These are phyloP conservation scores for Kewa caespitosa DNA, from an alignment of 179 eudicot genomes.

Conservation along the genomic window DNA sequence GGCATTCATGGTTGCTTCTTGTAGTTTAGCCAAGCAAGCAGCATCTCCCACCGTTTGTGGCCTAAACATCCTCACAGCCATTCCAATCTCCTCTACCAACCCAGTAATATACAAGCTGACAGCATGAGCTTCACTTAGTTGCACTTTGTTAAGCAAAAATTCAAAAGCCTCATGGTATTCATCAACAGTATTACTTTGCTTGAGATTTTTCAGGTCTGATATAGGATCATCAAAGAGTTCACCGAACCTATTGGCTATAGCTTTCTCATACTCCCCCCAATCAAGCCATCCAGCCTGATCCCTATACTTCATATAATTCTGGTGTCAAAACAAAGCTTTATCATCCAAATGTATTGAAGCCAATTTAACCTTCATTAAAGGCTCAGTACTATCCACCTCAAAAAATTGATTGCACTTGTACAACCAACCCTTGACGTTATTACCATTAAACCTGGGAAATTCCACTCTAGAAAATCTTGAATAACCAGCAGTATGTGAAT, in stretches of 20 bases:
- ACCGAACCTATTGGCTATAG: neutral
- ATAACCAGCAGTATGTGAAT: no score
- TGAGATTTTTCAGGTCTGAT: neutral
- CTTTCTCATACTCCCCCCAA: neutral
- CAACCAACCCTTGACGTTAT: slow-evolving; percentile 2
- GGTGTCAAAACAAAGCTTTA: no score
- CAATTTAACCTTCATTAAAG: neutral
- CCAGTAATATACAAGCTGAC: neutral
- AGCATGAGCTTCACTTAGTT: neutral
- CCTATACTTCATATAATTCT: neutral
- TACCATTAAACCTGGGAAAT: slow-evolving; percentile 1
- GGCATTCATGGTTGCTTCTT: neutral
- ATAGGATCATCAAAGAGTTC: slow-evolving; percentile 7
- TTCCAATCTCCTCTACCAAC: neutral
- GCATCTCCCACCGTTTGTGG: neutral
- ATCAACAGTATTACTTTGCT: neutral
- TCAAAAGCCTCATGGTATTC: slow-evolving; percentile 14
- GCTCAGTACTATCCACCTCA: neutral
- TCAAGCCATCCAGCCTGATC: neutral
- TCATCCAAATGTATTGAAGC: neutral
- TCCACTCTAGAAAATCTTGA: neutral
- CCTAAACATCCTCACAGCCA: neutral
- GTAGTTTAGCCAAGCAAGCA: neutral
- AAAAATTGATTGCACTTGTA: neutral
- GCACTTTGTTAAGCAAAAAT: no score